Conservation (phyloP, 2,329 filamentous ascomycete species). For the Ophiocordyceps camponoti-leonardi region DNA sequence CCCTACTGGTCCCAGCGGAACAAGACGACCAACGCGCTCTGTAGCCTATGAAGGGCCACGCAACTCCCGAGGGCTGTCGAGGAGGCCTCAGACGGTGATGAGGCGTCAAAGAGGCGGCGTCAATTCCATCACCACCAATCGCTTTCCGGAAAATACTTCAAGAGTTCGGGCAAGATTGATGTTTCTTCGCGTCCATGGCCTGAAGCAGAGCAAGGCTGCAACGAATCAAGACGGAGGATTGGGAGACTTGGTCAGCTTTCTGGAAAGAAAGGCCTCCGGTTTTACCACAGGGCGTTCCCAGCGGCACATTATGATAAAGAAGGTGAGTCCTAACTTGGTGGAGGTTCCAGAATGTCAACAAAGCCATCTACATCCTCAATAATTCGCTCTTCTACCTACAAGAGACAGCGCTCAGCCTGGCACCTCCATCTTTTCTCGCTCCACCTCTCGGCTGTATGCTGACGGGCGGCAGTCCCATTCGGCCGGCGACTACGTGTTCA, state of each 20-base stretch:
- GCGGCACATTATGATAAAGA: constrained; percentile 48
- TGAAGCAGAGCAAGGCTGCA: constrained; percentile 52
- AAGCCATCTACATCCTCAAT: not conserved
- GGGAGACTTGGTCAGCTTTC: constrained; percentile 45
- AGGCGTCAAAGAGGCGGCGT: constrained; percentile 22
- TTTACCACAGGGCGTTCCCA: constrained; percentile 24
- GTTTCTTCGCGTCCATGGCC: constrained; percentile 37
- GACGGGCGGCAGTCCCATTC: constrained; percentile 53
- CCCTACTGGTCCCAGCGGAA: constrained; percentile 9
- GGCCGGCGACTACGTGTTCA: constrained; percentile 51
- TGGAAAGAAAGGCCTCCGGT: constrained; percentile 52
- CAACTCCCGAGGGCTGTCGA: constrained; percentile 14
- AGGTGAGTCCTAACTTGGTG: constrained; percentile 46
- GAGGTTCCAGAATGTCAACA: constrained; percentile 4
- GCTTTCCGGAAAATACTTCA: constrained; percentile 13
- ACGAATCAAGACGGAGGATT: constrained; percentile 50
- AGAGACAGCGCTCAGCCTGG: not conserved
- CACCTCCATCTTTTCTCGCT: not conserved
- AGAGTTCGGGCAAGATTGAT: constrained; percentile 6
- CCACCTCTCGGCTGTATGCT: constrained; percentile 12
- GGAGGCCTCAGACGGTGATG: constrained; percentile 24
- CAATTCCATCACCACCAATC: constrained; percentile 14
- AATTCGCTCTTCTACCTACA: not conserved
- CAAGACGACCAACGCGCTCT: constrained; percentile 10
- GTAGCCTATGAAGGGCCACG: constrained; percentile 3